Evolutionary conservation across 1,139 yeast species (phyloP), one percentile per base, ranked within the genome.

Genomic region (Pneumocystis canis): DNA sequence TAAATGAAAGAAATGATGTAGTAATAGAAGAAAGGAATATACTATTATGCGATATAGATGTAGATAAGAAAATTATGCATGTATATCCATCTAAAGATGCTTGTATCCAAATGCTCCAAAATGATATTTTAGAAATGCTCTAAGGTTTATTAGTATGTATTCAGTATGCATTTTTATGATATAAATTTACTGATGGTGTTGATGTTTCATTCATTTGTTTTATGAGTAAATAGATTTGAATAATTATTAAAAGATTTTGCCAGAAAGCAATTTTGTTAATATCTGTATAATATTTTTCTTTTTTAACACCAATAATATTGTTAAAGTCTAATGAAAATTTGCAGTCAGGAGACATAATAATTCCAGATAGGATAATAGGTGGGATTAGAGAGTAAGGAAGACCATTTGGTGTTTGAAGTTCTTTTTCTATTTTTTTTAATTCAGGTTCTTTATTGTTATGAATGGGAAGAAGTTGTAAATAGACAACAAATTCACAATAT

Each of bases 11-110:
- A 64, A 89, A 84, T 1, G 94, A 84, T 65, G 87, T 80, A 33
- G 89, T 82, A 32, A 86, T 82, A 62, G 85, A 77, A 2, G 89
- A 82, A 61, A 88, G 74, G 67, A 84, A 87, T 33, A 87, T 72
- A 57, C 80, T 80, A 18, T 79, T 80, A 58, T 80, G 72, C 11
- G 84, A 73, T 37, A 82, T 78, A 0, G 90, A 81, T 54, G 83
- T 74, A 37, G 86, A 77, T 65, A 88, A 75, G 60, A 85, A 81
- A 33, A 83, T 72, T 72, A 87, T 77, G 35, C 87, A 82, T 57
- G 85, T 71, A 2, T 87, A 76, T 0, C 92, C 87, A 73, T 89
- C 97, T 18, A 81, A 79, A 60, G 83, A 69, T 63, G 83, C 79
- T 73, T 83, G 78, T 65, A 81, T 72, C 16, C 80, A 78, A 28